A percentile compares a stretch with the other conserved stretches of the same genome.
phyloP scores from a whole-genome alignment of 179 eudicot species.

The Drosera spatulata region DNA sequence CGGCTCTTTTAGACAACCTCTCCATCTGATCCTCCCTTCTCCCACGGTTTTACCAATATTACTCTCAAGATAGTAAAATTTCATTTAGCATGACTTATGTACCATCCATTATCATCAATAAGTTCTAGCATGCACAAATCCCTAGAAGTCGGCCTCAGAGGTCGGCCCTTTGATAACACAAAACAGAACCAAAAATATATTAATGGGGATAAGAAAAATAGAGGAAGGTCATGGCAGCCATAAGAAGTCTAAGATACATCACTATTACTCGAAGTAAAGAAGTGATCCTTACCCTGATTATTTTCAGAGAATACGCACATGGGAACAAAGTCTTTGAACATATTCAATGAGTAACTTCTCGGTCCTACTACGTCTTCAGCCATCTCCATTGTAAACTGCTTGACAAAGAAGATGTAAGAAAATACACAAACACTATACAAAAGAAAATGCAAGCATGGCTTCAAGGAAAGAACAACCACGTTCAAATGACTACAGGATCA shows the following conservation, averaged over 20 bases:
- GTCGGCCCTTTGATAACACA: neutral
- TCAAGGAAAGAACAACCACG: too few species aligned
- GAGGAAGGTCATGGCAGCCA: neutral
- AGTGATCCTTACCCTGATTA: constrained; percentile 46
- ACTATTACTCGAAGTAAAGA: neutral
- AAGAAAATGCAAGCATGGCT: too few species aligned
- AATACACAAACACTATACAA: neutral
- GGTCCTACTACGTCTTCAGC: constrained; percentile 51
- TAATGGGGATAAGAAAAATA: too few species aligned
- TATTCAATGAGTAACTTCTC: constrained; percentile 70
- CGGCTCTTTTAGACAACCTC: too few species aligned
- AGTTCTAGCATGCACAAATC: too few species aligned
- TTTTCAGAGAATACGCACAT: constrained; percentile 79
- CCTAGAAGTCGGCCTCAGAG: too few species aligned
- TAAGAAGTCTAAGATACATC: neutral
- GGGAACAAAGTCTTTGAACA: constrained; percentile 89
- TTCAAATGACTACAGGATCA: too few species aligned
- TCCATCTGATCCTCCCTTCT: too few species aligned
- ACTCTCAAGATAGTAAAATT: too few species aligned
- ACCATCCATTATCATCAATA: too few species aligned
- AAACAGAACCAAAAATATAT: neutral
- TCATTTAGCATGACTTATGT: too few species aligned
- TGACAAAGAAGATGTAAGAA: constrained; percentile 7
- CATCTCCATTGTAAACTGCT: constrained; percentile 92
- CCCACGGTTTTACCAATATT: too few species aligned